phyloP scores from a whole-genome alignment of 2,329 filamentous ascomycete genomes.

The Cordyceps javanica region DNA sequence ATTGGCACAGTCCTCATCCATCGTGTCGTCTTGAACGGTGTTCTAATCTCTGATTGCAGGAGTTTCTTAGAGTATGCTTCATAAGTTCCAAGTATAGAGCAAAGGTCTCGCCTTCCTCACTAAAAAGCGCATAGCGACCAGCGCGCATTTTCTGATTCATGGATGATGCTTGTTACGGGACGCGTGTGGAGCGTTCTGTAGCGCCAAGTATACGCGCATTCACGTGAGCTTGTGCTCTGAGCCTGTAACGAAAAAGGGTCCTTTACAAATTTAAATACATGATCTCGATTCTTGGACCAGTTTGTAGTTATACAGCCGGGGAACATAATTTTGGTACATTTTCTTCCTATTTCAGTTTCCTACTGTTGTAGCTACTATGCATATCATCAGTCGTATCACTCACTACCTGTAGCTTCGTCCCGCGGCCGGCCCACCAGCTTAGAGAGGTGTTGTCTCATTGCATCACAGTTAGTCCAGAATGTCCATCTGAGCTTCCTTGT shows the following conservation, averaged over 20 bases:
- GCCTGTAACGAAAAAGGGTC: background rate
- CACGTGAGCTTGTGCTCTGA: background rate
- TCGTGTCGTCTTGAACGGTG: background rate
- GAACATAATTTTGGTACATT: too few relatives aligned
- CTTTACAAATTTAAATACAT: too few relatives aligned
- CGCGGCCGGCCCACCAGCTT: too few relatives aligned
- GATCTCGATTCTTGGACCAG: too few relatives aligned
- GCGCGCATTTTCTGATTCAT: background rate
- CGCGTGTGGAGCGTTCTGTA: background rate
- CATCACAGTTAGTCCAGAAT: background rate
- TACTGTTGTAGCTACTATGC: too few relatives aligned
- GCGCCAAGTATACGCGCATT: background rate
- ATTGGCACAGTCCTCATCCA: constrained; percentile 43
- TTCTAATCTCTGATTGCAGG: too few relatives aligned
- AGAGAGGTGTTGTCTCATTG: too few relatives aligned
- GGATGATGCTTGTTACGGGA: background rate
- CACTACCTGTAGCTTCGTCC: too few relatives aligned
- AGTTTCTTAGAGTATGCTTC: background rate
- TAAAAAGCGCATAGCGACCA: background rate
- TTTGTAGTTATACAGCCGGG: too few relatives aligned
- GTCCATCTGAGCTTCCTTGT: background rate
- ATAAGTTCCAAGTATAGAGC: background rate
- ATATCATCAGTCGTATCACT: too few relatives aligned
- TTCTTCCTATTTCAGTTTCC: too few relatives aligned
- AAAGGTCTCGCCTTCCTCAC: background rate